Conservation (phyloP, 257 asterid species). For the Solanum tarapatanum region DNA sequence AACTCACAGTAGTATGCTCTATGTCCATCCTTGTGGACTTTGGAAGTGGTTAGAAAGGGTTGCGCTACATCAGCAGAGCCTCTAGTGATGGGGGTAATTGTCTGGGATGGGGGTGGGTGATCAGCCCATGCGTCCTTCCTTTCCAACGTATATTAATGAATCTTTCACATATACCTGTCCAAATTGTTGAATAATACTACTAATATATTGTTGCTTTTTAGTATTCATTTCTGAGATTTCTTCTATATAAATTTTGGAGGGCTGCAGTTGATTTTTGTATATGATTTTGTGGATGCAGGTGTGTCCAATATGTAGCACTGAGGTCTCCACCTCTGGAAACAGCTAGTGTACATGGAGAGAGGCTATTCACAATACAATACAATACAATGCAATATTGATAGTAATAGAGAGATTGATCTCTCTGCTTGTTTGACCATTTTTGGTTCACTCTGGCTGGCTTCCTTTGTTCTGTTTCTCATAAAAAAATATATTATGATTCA, state of each 20-base stretch:
- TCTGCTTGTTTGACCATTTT: not conserved
- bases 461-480: not conserved
- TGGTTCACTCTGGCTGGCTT: not conserved
- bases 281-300: conserved; percentile 41
- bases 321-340: conserved; percentile 61
- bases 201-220: not conserved
- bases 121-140: not conserved
- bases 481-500: not conserved
- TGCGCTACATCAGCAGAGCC: not conserved
- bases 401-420: not conserved
- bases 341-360: conserved; percentile 20
- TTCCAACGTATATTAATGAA: not conserved
- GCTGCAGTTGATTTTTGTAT: not conserved
- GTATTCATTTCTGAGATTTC: not conserved
- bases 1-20: not conserved
- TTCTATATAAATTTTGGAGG: not conserved
- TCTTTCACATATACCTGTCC: not conserved
- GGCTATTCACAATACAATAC: not conserved
- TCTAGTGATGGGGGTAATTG: not conserved
- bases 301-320: conserved; percentile 86
- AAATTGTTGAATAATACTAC: not conserved
- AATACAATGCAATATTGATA: not conserved
- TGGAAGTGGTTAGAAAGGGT: not conserved
- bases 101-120: not conserved
- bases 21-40: not conserved